Conservation (phyloP, 2,329 filamentous ascomycete genomes). For the Aspergillus calidoustus region DNA sequence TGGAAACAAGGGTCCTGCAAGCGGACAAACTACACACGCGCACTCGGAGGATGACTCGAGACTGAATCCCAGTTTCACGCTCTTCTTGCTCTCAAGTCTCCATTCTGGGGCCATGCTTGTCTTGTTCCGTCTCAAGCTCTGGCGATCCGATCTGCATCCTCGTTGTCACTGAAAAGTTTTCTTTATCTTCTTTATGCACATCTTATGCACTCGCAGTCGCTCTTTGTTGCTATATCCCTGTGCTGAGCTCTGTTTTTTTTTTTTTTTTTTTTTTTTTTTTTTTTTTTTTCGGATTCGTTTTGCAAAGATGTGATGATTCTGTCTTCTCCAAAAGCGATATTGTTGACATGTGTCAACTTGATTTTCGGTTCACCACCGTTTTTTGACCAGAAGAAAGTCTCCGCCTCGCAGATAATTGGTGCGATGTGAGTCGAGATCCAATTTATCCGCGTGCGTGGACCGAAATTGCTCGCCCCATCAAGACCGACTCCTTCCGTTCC, state of each 20-base stretch:
- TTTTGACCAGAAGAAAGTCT: constrained; percentile 8
- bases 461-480: constrained; percentile 15
- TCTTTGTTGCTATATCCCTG: not conserved
- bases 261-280: not conserved
- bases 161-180: constrained; percentile 4
- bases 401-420: constrained; percentile 13
- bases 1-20: constrained; percentile 22
- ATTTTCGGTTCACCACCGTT: not conserved
- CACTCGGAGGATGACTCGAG: not conserved
- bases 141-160: constrained; percentile 26
- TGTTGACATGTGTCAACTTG: constrained; percentile 6
- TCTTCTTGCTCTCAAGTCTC: not conserved
- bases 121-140: constrained; percentile 15
- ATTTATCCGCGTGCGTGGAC: constrained; percentile 15
- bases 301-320: not conserved
- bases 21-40: not conserved
- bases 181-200: not conserved
- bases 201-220: not conserved
- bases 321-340: not conserved
- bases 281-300: not conserved
- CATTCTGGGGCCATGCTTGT: constrained; percentile 7
- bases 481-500: not conserved
- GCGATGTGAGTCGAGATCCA: constrained; percentile 18
- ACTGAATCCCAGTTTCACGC: constrained; percentile 7
- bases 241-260: not conserved